Evolutionary conservation across 2,329 filamentous ascomycete genomes (phyloP).

Genomic region (Diaporthe humulicola): DNA sequence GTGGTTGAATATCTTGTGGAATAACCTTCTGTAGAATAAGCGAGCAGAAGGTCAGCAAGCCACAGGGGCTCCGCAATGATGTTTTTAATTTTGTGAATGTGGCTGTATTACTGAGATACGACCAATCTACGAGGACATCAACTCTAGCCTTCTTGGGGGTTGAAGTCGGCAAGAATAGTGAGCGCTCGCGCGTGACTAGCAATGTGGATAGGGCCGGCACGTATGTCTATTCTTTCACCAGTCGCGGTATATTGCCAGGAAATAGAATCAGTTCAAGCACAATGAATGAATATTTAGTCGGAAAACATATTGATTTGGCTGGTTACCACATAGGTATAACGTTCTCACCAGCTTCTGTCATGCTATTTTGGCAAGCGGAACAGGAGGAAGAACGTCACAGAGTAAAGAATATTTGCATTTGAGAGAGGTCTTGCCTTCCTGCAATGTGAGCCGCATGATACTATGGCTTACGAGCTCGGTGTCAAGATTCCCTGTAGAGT

Average conservation of each 20-base stretch:
- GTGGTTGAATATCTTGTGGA: too few species aligned
- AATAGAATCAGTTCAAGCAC: neutral
- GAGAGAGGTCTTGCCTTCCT: neutral
- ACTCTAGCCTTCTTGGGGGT: neutral
- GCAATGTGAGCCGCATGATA: too few species aligned
- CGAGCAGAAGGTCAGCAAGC: too few species aligned
- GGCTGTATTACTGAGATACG: neutral
- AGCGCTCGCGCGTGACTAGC: neutral
- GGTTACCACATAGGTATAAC: neutral
- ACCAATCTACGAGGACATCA: too few species aligned
- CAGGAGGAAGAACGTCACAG: too few species aligned
- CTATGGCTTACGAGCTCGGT: neutral
- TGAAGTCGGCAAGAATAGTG: neutral
- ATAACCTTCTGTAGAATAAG: too few species aligned
- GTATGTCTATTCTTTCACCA: neutral
- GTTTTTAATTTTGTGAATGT: too few species aligned
- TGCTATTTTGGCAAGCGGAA: neutral
- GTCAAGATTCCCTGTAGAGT: neutral
- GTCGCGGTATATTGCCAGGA: neutral
- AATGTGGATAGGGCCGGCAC: neutral
- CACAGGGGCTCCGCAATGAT: too few species aligned
- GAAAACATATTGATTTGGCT: neutral
- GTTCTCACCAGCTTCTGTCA: too few species aligned
- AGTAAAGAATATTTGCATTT: neutral
- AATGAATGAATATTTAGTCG: neutral